phyloP scores from a whole-genome alignment of 768 basidiomycete genomes.

The Mycena haematopus region DNA sequence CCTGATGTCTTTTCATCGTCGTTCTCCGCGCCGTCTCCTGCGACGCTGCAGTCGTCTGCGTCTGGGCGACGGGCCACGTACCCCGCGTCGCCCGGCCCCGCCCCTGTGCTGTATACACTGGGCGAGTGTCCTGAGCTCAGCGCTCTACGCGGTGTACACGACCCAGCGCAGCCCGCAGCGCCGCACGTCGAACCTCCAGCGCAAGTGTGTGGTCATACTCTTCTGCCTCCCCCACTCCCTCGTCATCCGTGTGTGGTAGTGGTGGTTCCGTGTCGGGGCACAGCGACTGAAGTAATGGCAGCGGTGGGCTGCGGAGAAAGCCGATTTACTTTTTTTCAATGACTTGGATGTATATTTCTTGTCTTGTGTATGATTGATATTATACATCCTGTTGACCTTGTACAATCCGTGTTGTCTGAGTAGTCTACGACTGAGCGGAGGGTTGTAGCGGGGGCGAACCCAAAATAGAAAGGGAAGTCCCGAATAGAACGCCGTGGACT shows the following conservation, averaged over 20 bases:
- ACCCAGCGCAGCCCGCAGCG: constrained; percentile 7
- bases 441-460: too few species aligned
- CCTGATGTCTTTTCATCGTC: neutral
- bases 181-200: neutral
- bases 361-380: too few species aligned
- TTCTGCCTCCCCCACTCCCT: neutral
- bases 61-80: neutral
- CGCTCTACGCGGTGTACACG: neutral
- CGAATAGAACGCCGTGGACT: too few species aligned
- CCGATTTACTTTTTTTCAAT: constrained; percentile 45
- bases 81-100: neutral
- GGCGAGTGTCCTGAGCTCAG: neutral
- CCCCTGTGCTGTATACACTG: too few species aligned
- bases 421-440: too few species aligned
- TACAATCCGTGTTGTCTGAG: too few species aligned
- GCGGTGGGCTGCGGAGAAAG: constrained; percentile 61
- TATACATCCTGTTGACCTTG: too few species aligned
- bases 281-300: constrained; percentile 10
- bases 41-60: neutral
- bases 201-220: neutral
- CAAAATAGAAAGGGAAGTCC: too few species aligned
- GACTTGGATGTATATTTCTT: too few species aligned
- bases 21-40: neutral
- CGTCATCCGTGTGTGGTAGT: neutral
- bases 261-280: neutral